Base-by-base conservation (phyloP, 306 rosid species). In the Cucumis cinereus region DNA sequence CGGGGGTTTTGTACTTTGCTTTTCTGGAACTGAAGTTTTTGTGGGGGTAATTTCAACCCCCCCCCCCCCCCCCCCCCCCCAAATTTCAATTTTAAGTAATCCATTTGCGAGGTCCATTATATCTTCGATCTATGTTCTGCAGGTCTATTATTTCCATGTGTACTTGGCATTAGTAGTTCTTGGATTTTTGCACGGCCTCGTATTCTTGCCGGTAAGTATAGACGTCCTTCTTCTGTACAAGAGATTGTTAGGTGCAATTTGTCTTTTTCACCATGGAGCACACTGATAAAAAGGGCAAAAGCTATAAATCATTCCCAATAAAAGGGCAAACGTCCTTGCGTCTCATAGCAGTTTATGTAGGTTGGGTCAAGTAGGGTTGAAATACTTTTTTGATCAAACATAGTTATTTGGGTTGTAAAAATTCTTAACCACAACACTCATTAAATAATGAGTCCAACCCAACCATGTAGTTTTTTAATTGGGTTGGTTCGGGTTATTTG, bases 141-240 rank as follows among this genome's bases (percentile, higher is more conserved):
- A 95, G 99, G 89, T 95, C 76, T 95, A 95, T 87, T 95, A 95
- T 89, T 95, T 95, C 79, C 90, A 89, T 81, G 90, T 95, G 99
- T 92, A 92, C 81, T 84, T 95, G 78, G 86, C 99, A 14, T 79
- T 95, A 82, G 99, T 95, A 60, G 95, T 95, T 70, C 96, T 95
- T 22, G 99, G 99, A 78, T 94, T 92, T 88, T 83, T 90, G 81
- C 99, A 95, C 15, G 99, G 99, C 52, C 99, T 95, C 70, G 88
- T 95, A 79, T 95, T 92, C 87, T 89, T 94, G 83, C 97, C 98
- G 45, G 98, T 91, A 77, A 85, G 93, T 85, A 6, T 23, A 17
- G 53, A 24, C 55, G 0, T 59, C 26, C 58, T 19, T 47, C 59
- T 45, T 60, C 30, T 61, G 40, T 49, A 26, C 33, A 63, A 56